Evolutionary conservation across 1,284 basidiomycete genomes (phyloP).

Genomic region (Jaminaea rosea): DNA sequence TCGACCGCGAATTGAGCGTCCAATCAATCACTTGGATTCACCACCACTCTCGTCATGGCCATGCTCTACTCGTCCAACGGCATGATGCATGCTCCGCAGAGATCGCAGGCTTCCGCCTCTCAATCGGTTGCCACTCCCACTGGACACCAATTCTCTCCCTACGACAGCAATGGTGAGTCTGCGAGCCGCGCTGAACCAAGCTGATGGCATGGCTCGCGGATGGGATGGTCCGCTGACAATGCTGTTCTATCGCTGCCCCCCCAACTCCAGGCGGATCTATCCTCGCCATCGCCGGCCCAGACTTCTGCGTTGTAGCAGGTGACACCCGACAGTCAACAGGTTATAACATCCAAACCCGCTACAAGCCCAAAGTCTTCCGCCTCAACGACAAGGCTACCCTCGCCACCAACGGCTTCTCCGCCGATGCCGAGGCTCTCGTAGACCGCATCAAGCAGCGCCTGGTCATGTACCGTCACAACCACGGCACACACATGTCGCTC

Average conservation of each 20-base stretch:
- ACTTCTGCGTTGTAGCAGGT: conserved; percentile 46
- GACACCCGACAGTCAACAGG: conserved; percentile 43
- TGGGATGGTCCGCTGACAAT: background rate
- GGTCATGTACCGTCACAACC: conserved; percentile 42
- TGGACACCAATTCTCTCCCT: conserved; percentile 43
- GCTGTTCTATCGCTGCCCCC: conserved; percentile 10
- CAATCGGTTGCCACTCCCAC: conserved; percentile 13
- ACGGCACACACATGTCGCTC: conserved; percentile 42
- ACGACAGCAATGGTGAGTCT: conserved; percentile 33
- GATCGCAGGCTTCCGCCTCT: background rate
- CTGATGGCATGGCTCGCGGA: too few relatives aligned
- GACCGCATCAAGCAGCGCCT: conserved; percentile 34
- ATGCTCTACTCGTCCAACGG: too few relatives aligned
- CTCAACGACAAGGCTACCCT: conserved; percentile 44
- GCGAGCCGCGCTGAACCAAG: too few relatives aligned
- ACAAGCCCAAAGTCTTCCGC: conserved; percentile 47
- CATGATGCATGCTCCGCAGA: background rate
- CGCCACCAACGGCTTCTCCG: conserved; percentile 43
- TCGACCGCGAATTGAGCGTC: too few relatives aligned
- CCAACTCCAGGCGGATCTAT: conserved; percentile 25
- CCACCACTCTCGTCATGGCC: too few relatives aligned
- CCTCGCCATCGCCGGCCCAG: conserved; percentile 40
- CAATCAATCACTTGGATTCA: too few relatives aligned
- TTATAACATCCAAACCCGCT: conserved; percentile 46
- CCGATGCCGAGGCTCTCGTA: conserved; percentile 44